Base-by-base conservation (phyloP, 2,329 filamentous ascomycete species). In the Curvularia lunata region DNA sequence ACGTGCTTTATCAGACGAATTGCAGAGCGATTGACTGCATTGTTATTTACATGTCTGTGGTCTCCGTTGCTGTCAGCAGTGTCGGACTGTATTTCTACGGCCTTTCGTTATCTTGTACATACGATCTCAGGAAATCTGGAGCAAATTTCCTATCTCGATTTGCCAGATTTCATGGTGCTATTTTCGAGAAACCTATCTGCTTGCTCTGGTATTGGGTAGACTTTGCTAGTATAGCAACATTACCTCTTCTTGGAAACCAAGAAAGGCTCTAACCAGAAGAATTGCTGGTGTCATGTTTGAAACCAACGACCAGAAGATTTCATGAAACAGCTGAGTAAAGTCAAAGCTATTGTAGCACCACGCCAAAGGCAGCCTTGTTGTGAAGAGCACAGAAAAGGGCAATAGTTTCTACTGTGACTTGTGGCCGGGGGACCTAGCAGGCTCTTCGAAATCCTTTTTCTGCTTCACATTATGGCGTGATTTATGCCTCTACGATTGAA, bases 311-410 rank as follows among this genome's bases (percentile, higher is more conserved):
- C 67, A 49, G 47, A 67, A 52, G 56, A 58, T 64, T 23, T 68
- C 62, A 38, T 69, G 64, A 32, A 69, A 66, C 28, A 63, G 41
- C 37, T 67, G 49, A 27, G 65, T 68, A 42, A 69, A 62, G 45
- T 68, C 65, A 51, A 67, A 64, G 25, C 54, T 50, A 48, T 59
- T 59, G 47, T 51, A 49, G 58, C 62, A 64, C 25, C 40, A 27
- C 8, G 46, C 9, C 21, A 55, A 60, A 62, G 38, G 42, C 32
- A 51, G 41, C 30, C 45, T 60, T 56, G 28, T 40, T 16, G 34
- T 38, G 34, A 18, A 34, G 32, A 18, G 37, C 21, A 55, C 46
- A 49, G 21, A 45, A 28, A 55, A 25, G 38, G 52, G 37, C 28
- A 10, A 54, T 43, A 34, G 23, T 50, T 50, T 23, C 23, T 50